A percentile compares a stretch with the other conserved stretches of the same genome.
Conservation (phyloP, 108 stramenopile genomes). For the Schizochytrium sp. region DNA sequence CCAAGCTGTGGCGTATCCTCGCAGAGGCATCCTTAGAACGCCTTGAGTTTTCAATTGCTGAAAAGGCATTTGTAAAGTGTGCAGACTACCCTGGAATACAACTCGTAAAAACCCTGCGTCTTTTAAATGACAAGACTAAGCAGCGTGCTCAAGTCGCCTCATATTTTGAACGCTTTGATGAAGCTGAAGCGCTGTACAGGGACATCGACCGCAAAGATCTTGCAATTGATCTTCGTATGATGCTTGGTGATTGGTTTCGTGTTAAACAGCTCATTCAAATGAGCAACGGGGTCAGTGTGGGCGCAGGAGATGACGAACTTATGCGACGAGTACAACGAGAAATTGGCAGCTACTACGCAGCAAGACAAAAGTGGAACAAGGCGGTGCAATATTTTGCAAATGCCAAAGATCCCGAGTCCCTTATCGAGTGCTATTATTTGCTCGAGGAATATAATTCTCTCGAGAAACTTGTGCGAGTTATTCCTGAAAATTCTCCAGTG, state of each 20-base stretch:
- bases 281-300: background rate
- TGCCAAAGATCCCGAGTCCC: constrained; percentile 64
- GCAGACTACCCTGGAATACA: constrained; percentile 76
- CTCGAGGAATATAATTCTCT: constrained; percentile 72
- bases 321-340: constrained; percentile 66
- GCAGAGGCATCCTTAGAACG: constrained; percentile 75
- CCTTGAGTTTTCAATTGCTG: constrained; percentile 72
- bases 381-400: constrained; percentile 73
- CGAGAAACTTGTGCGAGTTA: constrained; percentile 61
- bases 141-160: constrained; percentile 73
- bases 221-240: constrained; percentile 71
- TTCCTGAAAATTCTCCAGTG: constrained; percentile 71
- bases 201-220: constrained; percentile 80
- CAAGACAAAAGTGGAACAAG: constrained; percentile 70
- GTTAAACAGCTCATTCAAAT: constrained; percentile 71
- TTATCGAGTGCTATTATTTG: constrained; percentile 74
- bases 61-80: constrained; percentile 72
- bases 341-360: constrained; percentile 74
- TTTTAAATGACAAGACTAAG: constrained; percentile 70
- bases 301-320: constrained; percentile 71
- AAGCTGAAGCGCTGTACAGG: constrained; percentile 75
- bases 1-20: constrained; percentile 72
- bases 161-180: constrained; percentile 75
- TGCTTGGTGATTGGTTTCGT: constrained; percentile 77
- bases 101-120: constrained; percentile 70